Conservation (phyloP, 495 filamentous ascomycete genomes). For the Bathelium albidoporum region DNA sequence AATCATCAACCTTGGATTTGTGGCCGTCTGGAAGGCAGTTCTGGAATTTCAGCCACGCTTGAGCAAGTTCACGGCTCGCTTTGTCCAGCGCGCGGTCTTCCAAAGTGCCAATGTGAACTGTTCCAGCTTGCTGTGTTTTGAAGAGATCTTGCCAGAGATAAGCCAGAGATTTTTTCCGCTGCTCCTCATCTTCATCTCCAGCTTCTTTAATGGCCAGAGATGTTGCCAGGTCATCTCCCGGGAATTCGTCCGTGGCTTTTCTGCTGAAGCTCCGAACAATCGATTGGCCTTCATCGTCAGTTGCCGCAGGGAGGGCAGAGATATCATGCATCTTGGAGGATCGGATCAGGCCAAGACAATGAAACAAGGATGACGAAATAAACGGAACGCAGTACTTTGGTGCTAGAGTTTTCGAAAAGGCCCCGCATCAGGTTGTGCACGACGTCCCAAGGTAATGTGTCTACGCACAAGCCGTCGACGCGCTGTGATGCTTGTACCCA, state of each 20-base stretch:
- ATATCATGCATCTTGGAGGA: background rate
- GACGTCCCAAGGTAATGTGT: too few relatives aligned
- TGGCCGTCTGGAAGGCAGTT: background rate
- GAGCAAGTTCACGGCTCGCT: background rate
- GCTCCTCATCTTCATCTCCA: background rate
- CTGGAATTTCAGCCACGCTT: background rate
- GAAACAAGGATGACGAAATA: too few relatives aligned
- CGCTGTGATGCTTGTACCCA: too few relatives aligned
- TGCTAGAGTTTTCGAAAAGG: too few relatives aligned
- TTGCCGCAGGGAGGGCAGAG: background rate
- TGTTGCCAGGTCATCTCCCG: background rate
- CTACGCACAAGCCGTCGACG: too few relatives aligned
- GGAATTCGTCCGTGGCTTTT: background rate
- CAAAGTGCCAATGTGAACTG: background rate
- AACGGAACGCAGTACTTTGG: too few relatives aligned
- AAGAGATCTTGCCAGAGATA: background rate
- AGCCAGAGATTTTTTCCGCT: background rate
- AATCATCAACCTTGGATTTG: background rate
- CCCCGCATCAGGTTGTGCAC: too few relatives aligned
- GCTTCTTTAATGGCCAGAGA: background rate
- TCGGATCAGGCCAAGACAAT: too few relatives aligned
- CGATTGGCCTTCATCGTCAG: background rate
- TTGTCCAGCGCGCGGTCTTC: background rate
- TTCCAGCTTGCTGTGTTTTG: background rate
- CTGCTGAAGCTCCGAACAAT: background rate